Percentiles rank a stretch among this genome's conserved stretches.
These are phyloP conservation scores for Iris macrosiphon DNA, from an alignment of 106 monocot genomes.

Conservation along the genomic window DNA sequence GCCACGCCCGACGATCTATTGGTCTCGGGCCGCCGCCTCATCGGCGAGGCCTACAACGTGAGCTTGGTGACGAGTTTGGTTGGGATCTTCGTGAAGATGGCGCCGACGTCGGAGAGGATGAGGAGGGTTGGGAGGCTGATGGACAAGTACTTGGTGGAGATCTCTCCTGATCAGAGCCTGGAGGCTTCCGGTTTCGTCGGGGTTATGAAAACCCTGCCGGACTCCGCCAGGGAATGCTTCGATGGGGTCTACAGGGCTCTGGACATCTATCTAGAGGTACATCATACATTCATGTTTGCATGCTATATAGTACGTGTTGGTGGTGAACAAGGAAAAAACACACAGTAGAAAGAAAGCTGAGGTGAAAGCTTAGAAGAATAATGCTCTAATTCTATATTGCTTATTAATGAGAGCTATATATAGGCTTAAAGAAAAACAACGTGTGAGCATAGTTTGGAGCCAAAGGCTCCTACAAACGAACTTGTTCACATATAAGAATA, in stretches of 20 bases:
- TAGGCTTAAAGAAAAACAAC: too few species aligned
- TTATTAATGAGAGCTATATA: too few species aligned
- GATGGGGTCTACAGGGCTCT: conserved; percentile 92
- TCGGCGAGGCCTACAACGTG: conserved; percentile 71
- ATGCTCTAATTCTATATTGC: too few species aligned
- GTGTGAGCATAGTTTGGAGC: too few species aligned
- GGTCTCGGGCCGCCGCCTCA: conserved; percentile 52
- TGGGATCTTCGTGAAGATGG: conserved; percentile 59
- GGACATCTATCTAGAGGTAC: conserved; percentile 90
- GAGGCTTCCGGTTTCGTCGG: conserved; percentile 66
- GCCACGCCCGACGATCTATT: conserved; percentile 86
- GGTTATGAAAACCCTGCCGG: conserved; percentile 77
- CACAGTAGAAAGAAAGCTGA: too few species aligned
- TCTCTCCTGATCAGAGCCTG: conserved; percentile 81
- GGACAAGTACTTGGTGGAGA: conserved; percentile 84
- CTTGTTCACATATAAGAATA: too few species aligned
- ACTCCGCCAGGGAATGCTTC: conserved; percentile 79
- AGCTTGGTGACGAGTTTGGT: conserved; percentile 75
- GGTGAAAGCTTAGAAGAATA: too few species aligned
- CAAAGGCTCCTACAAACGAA: too few species aligned
- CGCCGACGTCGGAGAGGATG: conserved; percentile 44
- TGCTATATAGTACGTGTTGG: too few species aligned
- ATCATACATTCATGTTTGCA: too few species aligned
- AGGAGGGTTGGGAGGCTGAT: conserved; percentile 78
- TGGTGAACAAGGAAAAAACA: too few species aligned